Base-by-base conservation (phyloP, 2,329 filamentous ascomycete genomes). In the Cercospora citrullina region DNA sequence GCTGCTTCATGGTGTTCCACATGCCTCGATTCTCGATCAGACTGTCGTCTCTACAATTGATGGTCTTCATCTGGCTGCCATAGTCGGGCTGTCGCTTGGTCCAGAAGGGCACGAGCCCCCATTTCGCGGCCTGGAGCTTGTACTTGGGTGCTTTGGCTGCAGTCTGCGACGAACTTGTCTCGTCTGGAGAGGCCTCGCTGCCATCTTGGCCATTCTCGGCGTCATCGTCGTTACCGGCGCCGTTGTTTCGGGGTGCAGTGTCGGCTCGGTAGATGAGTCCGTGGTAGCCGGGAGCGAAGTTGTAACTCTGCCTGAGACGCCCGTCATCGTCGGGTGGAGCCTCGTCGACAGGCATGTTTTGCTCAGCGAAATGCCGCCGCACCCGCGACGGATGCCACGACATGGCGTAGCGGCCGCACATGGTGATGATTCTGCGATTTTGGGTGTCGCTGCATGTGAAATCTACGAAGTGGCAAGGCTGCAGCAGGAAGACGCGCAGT, bases 101-200 rank as follows among this genome's bases (percentile, higher is more conserved):
- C 94, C 94, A 98, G 79, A 90, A 97, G 0, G 95, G 94, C 14
- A 98, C 85, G 6, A 99, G 85, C 0, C 94, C 95, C 95, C 95
- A 99, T 85, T 93, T 94, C 91, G 98, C 98, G 2, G 89, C 85
- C 78, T 97, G 93, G 8, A 99, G 83, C 79, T 91, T 94, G 82
- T 96, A 97, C 72, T 81, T 88, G 9, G 84, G 84, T 67, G 81
- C 77, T 30, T 74, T 74, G 39, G 74, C 77, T 51, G 71, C 71
- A 61, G 69, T 51, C 61, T 57, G 62, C 16, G 64, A 58, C 12
- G 69, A 45, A 62, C 75, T 75, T 14, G 72, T 63, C 28, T 70
- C 68, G 63, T 76, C 75, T 2, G 72, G 69, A 5, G 71, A 68
- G 10, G 73, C 71, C 57, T 75, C 65, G 60, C 74, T 74, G 10